These are phyloP conservation scores for Fragilaria crotonensis DNA, from an alignment of 108 stramenopile genomes.

Conservation along the genomic window DNA sequence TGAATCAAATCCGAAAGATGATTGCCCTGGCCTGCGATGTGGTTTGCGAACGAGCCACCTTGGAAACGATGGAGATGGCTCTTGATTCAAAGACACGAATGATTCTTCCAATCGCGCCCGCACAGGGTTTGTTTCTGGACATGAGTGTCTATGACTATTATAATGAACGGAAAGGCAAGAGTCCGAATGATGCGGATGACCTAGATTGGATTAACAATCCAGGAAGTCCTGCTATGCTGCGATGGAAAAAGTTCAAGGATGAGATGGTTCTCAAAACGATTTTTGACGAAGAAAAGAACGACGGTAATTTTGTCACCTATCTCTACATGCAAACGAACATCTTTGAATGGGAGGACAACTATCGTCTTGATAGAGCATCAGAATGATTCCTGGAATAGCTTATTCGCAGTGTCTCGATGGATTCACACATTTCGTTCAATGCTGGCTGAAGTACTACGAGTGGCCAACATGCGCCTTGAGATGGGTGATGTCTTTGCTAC, in stretches of 20 bases:
- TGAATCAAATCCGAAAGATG: slow-evolving; percentile 99
- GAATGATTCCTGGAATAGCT: no score
- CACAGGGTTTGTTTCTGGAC: slow-evolving; percentile 83
- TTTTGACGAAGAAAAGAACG: slow-evolving; percentile 61
- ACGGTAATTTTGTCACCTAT: slow-evolving; percentile 80
- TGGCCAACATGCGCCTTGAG: no score
- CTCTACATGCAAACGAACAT: slow-evolving; percentile 36
- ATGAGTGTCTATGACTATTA: slow-evolving; percentile 76
- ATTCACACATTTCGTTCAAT: no score
- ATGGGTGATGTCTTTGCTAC: no score
- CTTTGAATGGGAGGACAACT: not conserved
- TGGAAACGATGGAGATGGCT: slow-evolving; percentile 43
- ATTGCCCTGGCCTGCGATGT: slow-evolving; percentile 78
- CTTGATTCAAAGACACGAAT: slow-evolving; percentile 31
- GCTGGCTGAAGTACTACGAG: no score
- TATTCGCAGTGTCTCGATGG: no score
- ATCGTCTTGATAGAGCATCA: not conserved
- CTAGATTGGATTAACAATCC: slow-evolving; percentile 47
- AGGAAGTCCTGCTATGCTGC: slow-evolving; percentile 15
- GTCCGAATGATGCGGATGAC: slow-evolving; percentile 22
- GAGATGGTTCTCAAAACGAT: slow-evolving; percentile 67
- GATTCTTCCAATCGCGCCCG: slow-evolving; percentile 61
- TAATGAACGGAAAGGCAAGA: slow-evolving; percentile 55
- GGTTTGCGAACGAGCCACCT: slow-evolving; percentile 51
- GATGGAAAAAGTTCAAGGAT: slow-evolving; percentile 74